Evolutionary conservation across 2,329 filamentous ascomycete genomes (phyloP).

Genomic region (Salinomyces thailandicus): DNA sequence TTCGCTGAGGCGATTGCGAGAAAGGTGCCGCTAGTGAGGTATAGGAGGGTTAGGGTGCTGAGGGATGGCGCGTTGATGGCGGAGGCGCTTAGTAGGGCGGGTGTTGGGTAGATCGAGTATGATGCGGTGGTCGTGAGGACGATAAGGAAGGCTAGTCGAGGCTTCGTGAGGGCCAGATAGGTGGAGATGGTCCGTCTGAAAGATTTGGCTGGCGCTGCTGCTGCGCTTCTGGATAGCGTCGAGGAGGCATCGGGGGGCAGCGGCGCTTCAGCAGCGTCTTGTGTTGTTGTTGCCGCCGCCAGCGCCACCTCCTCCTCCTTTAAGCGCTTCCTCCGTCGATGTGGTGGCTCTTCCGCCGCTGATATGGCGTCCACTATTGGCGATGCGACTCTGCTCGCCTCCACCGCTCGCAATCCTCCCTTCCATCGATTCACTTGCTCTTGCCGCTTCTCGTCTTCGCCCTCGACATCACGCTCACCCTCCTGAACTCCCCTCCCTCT

Average conservation of each 20-base stretch:
- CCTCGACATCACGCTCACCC: neutral
- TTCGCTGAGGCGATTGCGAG: slow-evolving; percentile 88
- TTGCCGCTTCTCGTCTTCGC: neutral
- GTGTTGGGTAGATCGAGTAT: slow-evolving; percentile 88
- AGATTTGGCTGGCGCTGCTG: slow-evolving; percentile 45
- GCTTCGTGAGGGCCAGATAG: slow-evolving; percentile 88
- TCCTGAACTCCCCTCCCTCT: slow-evolving; percentile 2
- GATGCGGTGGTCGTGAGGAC: slow-evolving; percentile 82
- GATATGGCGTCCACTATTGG: slow-evolving; percentile 2
- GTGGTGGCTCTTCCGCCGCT: slow-evolving; percentile 19
- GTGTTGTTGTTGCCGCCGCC: slow-evolving; percentile 1
- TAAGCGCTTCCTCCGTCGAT: slow-evolving; percentile 25
- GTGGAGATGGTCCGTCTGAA: slow-evolving; percentile 61
- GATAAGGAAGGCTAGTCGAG: slow-evolving; percentile 81
- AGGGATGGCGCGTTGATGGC: slow-evolving; percentile 63
- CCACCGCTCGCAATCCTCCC: neutral
- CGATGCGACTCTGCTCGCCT: neutral
- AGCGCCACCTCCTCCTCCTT: slow-evolving; percentile 17
- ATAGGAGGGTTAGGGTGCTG: slow-evolving; percentile 81
- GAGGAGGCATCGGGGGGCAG: slow-evolving; percentile 52
- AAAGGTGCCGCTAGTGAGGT: slow-evolving; percentile 76
- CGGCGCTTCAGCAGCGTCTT: slow-evolving; percentile 12
- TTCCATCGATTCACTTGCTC: slow-evolving; percentile 5
- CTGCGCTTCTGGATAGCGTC: slow-evolving; percentile 47
- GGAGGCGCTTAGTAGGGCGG: slow-evolving; percentile 65